Evolutionary conservation across 371 early-diverging fungal genomes (phyloP).

Genomic region (Chytridium lagenaria): DNA sequence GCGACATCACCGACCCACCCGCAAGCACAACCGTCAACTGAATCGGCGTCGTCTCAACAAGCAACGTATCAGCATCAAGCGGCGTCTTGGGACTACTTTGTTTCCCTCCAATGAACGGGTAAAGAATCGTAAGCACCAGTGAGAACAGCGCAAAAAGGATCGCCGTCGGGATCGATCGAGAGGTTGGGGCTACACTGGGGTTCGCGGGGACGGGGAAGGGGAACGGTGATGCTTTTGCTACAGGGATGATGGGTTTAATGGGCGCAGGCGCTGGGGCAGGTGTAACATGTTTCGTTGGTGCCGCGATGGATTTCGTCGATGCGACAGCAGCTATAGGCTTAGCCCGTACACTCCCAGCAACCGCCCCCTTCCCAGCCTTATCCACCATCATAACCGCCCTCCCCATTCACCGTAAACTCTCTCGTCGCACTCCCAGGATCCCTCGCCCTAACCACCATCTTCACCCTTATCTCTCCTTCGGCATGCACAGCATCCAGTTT

Average conservation of each 20-base stretch:
- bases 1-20: slow-evolving; percentile 3
- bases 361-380: not conserved
- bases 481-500: not conserved
- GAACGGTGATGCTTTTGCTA: too few species aligned
- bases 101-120: slow-evolving; percentile 20
- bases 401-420: slow-evolving; percentile 5
- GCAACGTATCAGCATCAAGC: slow-evolving; percentile 8
- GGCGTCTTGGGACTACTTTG: not conserved
- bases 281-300: not conserved
- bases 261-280: too few species aligned
- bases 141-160: slow-evolving; percentile 15
- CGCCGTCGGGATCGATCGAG: not conserved
- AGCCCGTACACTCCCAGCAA: not conserved
- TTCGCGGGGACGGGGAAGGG: not conserved
- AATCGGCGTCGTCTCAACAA: slow-evolving; percentile 8
- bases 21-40: slow-evolving; percentile 22
- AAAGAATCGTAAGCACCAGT: not conserved
- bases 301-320: not conserved
- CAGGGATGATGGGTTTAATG: too few species aligned
- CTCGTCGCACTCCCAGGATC: not conserved
- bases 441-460: not conserved
- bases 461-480: not conserved
- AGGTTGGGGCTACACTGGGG: not conserved
- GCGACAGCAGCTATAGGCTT: not conserved
- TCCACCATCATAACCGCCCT: not conserved